Percentiles rank a stretch among this genome's conserved stretches.
Conservation (phyloP, 495 filamentous ascomycete species). For the Tuber melanosporum region DNA sequence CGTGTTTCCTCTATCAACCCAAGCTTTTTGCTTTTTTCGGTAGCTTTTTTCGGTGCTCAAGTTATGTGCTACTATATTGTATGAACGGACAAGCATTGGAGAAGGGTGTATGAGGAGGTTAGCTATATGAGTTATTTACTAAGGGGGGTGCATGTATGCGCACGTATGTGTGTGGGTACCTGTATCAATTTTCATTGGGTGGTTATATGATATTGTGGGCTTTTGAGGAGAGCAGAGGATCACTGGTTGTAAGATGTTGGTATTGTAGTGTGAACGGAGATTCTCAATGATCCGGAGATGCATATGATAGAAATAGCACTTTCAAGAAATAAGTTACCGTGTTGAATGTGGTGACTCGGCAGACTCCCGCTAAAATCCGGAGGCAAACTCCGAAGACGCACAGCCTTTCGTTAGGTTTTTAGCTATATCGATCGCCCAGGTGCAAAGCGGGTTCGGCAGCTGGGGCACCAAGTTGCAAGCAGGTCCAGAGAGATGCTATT, state of each 20-base stretch:
- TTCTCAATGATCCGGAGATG: background rate
- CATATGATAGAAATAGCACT: background rate
- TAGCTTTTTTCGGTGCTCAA: background rate
- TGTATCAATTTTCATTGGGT: background rate
- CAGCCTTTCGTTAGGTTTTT: background rate
- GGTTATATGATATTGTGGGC: background rate
- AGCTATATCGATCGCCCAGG: background rate
- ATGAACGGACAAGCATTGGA: background rate
- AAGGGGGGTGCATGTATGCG: background rate
- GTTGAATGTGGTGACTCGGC: background rate
- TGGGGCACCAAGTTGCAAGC: background rate
- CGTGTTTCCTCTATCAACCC: background rate
- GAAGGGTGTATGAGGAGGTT: background rate
- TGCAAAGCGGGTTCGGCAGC: background rate
- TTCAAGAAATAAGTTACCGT: background rate
- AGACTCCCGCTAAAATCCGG: background rate
- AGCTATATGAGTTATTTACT: background rate
- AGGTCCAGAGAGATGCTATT: background rate
- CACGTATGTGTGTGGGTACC: too few species aligned
- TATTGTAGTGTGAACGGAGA: background rate
- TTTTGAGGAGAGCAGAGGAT: background rate
- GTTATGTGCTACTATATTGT: background rate
- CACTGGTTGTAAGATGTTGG: background rate
- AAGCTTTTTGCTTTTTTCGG: background rate
- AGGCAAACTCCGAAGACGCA: background rate